Evolutionary conservation across 2,329 filamentous ascomycete species (phyloP).

Genomic region (Phialophora chinensis): DNA sequence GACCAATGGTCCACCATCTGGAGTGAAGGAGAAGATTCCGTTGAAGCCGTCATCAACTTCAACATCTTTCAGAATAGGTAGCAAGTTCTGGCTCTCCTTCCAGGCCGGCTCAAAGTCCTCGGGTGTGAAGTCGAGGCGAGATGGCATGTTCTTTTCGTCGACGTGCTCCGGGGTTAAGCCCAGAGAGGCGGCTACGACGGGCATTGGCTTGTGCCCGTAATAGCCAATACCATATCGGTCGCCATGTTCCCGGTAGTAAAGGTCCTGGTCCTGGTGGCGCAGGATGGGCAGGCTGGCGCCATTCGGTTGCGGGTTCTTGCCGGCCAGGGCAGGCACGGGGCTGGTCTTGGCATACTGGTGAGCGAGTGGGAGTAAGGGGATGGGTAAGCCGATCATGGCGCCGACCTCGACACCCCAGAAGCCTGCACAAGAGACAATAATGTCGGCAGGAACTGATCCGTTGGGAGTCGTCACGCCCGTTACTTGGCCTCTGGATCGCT

Average conservation of each 20-base stretch:
- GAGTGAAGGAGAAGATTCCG: constrained; percentile 70
- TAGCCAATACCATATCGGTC: constrained; percentile 68
- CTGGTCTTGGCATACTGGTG: constrained; percentile 71
- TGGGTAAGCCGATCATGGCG: constrained; percentile 63
- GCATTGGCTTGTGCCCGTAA: constrained; percentile 68
- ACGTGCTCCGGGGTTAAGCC: constrained; percentile 61
- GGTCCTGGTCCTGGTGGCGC: constrained; percentile 66
- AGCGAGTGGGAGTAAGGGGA: constrained; percentile 66
- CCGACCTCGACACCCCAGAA: constrained; percentile 72
- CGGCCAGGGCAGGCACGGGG: constrained; percentile 53
- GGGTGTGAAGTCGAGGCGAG: constrained; percentile 63
- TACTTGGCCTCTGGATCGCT: constrained; percentile 56
- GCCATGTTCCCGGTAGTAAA: constrained; percentile 70
- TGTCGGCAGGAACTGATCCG: constrained; percentile 62
- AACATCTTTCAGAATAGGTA: constrained; percentile 59
- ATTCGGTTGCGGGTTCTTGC: constrained; percentile 53
- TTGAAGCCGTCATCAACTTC: constrained; percentile 68
- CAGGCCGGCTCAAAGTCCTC: constrained; percentile 68
- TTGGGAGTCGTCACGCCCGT: constrained; percentile 62
- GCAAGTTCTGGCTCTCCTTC: constrained; percentile 60
- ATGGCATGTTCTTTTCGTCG: constrained; percentile 67
- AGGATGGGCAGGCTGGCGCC: constrained; percentile 64
- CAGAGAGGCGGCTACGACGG: constrained; percentile 61
- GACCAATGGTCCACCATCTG: constrained; percentile 66
- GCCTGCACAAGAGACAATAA: constrained; percentile 67